Conservation (phyloP, 257 asterid species). For the Solanum neorickii region DNA sequence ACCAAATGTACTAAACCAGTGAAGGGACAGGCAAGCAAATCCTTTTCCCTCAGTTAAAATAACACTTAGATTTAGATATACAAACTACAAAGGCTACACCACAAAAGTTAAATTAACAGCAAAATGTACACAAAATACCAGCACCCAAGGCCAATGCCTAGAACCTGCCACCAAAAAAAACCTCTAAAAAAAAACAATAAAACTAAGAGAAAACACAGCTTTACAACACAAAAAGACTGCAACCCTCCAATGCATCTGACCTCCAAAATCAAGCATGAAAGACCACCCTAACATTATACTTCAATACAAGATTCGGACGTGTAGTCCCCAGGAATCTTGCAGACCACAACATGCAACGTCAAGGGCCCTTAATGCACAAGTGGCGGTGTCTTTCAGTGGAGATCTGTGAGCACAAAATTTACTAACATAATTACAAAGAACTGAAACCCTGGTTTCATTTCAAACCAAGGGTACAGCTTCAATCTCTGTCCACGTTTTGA, state of each 20-base stretch:
- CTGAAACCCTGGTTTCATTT: conserved; percentile 13
- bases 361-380: conserved; percentile 1
- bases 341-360: background rate
- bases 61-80: background rate
- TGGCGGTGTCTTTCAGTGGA: conserved; percentile 5
- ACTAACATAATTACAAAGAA: conserved; percentile 35
- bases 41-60: background rate
- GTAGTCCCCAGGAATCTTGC: background rate
- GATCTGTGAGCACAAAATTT: background rate
- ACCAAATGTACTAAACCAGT: background rate
- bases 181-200: background rate
- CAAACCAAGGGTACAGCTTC: conserved; percentile 3
- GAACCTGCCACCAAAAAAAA: background rate
- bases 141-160: background rate
- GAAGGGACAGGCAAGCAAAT: background rate
- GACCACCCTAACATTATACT: background rate
- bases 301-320: background rate
- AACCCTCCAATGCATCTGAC: background rate
- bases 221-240: background rate
- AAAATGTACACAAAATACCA: background rate
- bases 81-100: background rate
- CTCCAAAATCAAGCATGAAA: background rate
- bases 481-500: background rate
- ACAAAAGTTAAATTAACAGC: background rate
- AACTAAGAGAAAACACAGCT: background rate